Percentiles rank a stretch among this genome's conserved stretches.
Conservation (phyloP, 1,284 basidiomycete genomes). For the Clitocybe nebularis region DNA sequence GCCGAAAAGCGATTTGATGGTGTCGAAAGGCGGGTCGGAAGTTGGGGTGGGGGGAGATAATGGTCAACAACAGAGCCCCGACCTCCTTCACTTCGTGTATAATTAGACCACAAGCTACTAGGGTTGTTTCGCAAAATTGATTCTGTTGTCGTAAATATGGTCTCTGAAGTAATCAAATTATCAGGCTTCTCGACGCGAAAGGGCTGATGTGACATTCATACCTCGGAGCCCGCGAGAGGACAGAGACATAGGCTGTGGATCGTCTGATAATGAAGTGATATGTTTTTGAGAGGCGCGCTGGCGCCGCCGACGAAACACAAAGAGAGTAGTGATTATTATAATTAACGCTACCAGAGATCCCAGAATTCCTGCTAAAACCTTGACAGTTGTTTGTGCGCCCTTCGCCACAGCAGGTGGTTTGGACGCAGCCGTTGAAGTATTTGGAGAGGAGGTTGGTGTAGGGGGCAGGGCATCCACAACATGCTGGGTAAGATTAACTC, state of each 20-base stretch:
- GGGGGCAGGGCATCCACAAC: slow-evolving; percentile 15
- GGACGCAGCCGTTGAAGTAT: slow-evolving; percentile 3
- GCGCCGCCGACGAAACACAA: slow-evolving; percentile 18
- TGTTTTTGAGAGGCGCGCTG: slow-evolving; percentile 4
- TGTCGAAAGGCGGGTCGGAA: slow-evolving; percentile 20
- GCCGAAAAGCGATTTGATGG: slow-evolving; percentile 1
- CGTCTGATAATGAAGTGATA: slow-evolving; percentile 1
- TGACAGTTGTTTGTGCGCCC: slow-evolving; percentile 13
- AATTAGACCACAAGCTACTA: slow-evolving; percentile 20
- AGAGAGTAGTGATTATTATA: slow-evolving; percentile 14
- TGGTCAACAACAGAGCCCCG: slow-evolving; percentile 16
- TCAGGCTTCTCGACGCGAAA: neutral
- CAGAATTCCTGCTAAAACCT: slow-evolving; percentile 23
- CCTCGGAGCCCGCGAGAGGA: slow-evolving; percentile 7
- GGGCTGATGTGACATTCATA: neutral
- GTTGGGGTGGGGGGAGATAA: slow-evolving; percentile 15
- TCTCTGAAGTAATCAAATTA: slow-evolving; percentile 16
- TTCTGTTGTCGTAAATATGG: slow-evolving; percentile 31
- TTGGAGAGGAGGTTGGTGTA: slow-evolving; percentile 12
- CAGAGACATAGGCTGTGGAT: neutral
- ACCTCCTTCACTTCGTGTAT: slow-evolving; percentile 18
- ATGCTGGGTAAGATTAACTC: slow-evolving; percentile 14
- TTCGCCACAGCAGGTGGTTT: slow-evolving; percentile 2
- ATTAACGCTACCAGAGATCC: slow-evolving; percentile 21
- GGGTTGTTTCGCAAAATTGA: slow-evolving; percentile 37